These are phyloP conservation scores for Colletotrichum graminicola DNA, from an alignment of 2,329 filamentous ascomycete species.

Conservation along the genomic window DNA sequence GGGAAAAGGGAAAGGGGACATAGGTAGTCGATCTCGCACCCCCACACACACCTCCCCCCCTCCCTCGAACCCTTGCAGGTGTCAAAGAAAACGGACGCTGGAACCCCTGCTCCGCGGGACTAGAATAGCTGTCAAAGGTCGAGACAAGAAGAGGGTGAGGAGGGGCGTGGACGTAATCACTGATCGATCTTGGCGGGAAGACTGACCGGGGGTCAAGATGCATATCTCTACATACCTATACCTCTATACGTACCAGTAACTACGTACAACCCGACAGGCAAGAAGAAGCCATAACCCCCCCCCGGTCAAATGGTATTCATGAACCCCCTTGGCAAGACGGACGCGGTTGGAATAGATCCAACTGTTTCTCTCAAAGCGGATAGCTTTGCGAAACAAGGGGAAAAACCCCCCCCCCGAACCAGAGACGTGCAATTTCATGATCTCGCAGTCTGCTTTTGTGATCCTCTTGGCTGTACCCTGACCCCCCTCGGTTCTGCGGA, in stretches of 20 bases:
- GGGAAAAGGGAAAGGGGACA: neutral
- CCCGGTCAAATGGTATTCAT: no score
- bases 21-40: no score
- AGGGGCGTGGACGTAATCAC: neutral
- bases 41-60: neutral
- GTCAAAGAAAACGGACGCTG: slow-evolving; percentile 7
- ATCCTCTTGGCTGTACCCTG: neutral
- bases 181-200: neutral
- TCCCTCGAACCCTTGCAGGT: slow-evolving; percentile 11
- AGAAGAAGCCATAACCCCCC: no score
- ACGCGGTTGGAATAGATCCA: neutral
- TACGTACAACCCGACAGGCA: no score
- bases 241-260: no score
- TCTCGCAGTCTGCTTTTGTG: neutral
- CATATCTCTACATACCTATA: no score
- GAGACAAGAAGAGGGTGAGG: neutral
- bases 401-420: no score
- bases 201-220: no score
- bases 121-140: neutral
- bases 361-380: neutral
- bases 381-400: neutral
- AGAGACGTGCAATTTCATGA: neutral
- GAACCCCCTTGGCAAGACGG: neutral
- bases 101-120: neutral
- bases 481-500: neutral